Evolutionary conservation across 208 protist species (phyloP), one percentile per base, ranked within the genome.

Genomic region (Spongospora subterranea): DNA sequence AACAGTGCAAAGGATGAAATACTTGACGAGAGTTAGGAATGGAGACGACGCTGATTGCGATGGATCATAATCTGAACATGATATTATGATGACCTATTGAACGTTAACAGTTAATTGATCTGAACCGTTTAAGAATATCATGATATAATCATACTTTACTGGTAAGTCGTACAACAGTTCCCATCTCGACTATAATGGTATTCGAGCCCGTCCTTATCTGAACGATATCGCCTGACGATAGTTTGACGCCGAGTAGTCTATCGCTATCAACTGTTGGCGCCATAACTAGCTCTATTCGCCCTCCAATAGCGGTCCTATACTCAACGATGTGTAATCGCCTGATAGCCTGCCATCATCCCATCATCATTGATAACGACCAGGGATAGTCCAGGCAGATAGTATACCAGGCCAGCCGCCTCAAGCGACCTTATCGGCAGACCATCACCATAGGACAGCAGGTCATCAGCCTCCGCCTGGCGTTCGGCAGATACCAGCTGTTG

Each of bases 171-270:
- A 45, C 35, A 43, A 82, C n/a, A 43, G 11, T 82, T 35, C 35
- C 71, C n/a, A 17, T 17, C 54, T 65, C 54, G 54, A 65, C 54
- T 17, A 65, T 65, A 65, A 65, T 65, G 29, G 20, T 65, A n/a
- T n/a, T n/a, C 20, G 54, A 65, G 40, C 35, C 71, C 6, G 71
- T 39, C n/a, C 71, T 6, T 39, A 82, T 43, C 35, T 82, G 71
- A 45, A 82, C n/a, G 35, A 82, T 82, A n/a, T 82, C 71, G 13
- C 71, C 71, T 20, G 71, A 6, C 6, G 71, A 82, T 35, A 82
- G n/a, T 20, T n/a, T 6, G 6, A n/a, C 35, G n/a, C 17, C 71
- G 35, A n/a, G 71, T 43, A 82, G 6, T n/a, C n/a, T n/a, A 20
- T 82, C 71, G 6, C 17, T 20, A 43, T 82, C 71, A 43, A 40